These are phyloP conservation scores for Komagataella ulmi DNA, from an alignment of 805 yeast species.

Conservation along the genomic window DNA sequence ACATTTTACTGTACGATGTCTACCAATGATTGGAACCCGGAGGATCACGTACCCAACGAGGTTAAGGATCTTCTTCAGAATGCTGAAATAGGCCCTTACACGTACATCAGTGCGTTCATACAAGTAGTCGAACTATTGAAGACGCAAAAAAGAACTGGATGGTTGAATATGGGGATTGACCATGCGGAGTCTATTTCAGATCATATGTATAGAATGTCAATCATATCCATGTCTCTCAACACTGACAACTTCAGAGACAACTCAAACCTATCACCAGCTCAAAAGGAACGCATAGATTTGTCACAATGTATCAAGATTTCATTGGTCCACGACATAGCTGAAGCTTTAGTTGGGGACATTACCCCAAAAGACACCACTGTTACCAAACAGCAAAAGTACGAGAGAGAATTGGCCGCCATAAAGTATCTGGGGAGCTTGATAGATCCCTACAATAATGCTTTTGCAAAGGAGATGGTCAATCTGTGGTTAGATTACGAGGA, in stretches of 20 bases:
- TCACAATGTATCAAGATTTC: slow-evolving; percentile 75
- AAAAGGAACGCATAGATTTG: slow-evolving; percentile 32
- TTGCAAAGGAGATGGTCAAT: slow-evolving; percentile 51
- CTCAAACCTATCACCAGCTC: slow-evolving; percentile 11
- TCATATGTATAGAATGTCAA: slow-evolving; percentile 92
- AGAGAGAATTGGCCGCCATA: slow-evolving; percentile 67
- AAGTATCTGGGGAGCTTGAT: slow-evolving; percentile 48
- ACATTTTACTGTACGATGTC: slow-evolving; percentile 5
- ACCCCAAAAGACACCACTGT: slow-evolving; percentile 64
- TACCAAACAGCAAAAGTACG: slow-evolving; percentile 69
- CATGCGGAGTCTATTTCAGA: slow-evolving; percentile 71
- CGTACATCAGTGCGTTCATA: slow-evolving; percentile 19
- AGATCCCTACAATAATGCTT: slow-evolving; percentile 45
- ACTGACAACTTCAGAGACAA: slow-evolving; percentile 6
- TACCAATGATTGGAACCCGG: slow-evolving; percentile 28
- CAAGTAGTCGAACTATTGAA: slow-evolving; percentile 65
- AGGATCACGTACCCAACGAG: slow-evolving; percentile 24
- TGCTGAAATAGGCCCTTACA: slow-evolving; percentile 7
- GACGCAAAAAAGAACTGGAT: slow-evolving; percentile 80
- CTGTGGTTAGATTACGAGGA: slow-evolving; percentile 88
- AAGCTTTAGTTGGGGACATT: slow-evolving; percentile 86
- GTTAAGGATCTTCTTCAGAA: slow-evolving; percentile 17
- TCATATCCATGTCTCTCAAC: slow-evolving; percentile 61
- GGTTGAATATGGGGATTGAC: slow-evolving; percentile 60
- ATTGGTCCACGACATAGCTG: slow-evolving; percentile 89